phyloP scores from a whole-genome alignment of 106 monocot species.

The Dendrobium nobile region DNA sequence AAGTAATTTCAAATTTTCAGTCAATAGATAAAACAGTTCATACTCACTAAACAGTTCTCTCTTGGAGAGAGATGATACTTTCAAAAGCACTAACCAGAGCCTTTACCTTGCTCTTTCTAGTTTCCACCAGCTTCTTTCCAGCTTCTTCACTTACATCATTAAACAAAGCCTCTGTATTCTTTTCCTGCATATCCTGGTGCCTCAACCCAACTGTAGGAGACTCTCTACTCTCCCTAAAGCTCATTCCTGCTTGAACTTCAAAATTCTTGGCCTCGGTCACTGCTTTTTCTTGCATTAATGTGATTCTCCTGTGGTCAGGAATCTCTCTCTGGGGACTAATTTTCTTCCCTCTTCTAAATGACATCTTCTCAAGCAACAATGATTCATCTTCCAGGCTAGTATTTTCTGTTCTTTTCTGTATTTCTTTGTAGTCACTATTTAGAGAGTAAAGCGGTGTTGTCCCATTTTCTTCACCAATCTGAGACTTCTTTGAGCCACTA shows the following conservation, averaged over 20 bases:
- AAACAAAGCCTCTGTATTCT: constrained; percentile 50
- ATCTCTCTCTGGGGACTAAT: constrained; percentile 26
- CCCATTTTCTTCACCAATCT: neutral
- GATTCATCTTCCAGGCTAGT: constrained; percentile 10
- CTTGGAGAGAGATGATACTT: constrained; percentile 77
- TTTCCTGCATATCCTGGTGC: constrained; percentile 55
- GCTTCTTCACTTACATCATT: constrained; percentile 82
- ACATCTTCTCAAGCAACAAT: constrained; percentile 28
- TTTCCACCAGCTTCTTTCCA: constrained; percentile 67
- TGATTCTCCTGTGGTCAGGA: constrained; percentile 27
- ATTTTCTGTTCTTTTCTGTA: constrained; percentile 11
- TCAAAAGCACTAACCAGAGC: constrained; percentile 89
- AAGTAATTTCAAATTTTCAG: neutral
- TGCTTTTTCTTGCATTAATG: constrained; percentile 29
- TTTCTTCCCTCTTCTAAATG: constrained; percentile 42
- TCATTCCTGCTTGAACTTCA: constrained; percentile 15
- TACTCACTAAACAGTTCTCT: constrained; percentile 11
- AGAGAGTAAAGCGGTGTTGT: neutral
- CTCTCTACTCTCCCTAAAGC: constrained; percentile 27
- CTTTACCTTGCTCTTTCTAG: constrained; percentile 83
- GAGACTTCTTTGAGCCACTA: neutral
- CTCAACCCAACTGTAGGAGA: constrained; percentile 32
- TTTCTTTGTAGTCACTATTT: constrained; percentile 11
- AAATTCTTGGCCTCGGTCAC: constrained; percentile 12
- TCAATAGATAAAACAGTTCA: neutral